phyloP scores from a whole-genome alignment of 2,329 filamentous ascomycete species.

The Oidium heveae region DNA sequence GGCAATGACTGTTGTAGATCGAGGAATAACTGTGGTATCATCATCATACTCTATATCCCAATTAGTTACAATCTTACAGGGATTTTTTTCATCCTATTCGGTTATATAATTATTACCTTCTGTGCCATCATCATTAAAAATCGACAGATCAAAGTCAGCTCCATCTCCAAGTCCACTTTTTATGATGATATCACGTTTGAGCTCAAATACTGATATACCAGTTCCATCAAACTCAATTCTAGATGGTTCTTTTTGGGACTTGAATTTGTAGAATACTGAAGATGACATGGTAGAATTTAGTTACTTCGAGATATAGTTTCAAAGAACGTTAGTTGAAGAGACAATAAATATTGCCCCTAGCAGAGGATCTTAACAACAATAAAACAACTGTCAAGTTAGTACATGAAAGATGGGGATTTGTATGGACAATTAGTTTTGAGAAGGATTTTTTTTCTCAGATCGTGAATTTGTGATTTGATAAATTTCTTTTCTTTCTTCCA shows the following conservation, averaged over 20 bases:
- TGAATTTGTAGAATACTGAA: constrained; percentile 99
- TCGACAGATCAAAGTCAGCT: constrained; percentile 83
- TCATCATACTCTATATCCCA: constrained; percentile 64
- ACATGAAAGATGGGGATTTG: too few relatives aligned
- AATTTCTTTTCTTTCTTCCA: background rate
- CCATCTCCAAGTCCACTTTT: constrained; percentile 86
- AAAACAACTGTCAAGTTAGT: too few relatives aligned
- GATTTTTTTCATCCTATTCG: background rate
- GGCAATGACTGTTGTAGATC: constrained; percentile 81
- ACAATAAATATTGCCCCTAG: too few relatives aligned
- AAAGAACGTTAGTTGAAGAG: too few relatives aligned
- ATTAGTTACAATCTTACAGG: constrained; percentile 4
- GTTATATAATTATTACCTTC: constrained; percentile 41
- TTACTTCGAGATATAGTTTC: too few relatives aligned
- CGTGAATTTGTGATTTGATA: background rate
- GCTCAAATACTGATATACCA: constrained; percentile 90
- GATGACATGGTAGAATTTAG: constrained; percentile 19
- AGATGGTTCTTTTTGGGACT: constrained; percentile 87
- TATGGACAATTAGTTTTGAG: too few relatives aligned
- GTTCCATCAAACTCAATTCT: constrained; percentile 93
- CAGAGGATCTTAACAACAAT: too few relatives aligned
- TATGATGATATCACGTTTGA: constrained; percentile 95
- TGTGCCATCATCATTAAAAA: constrained; percentile 75
- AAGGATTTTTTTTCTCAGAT: too few relatives aligned
- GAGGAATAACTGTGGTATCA: constrained; percentile 89